These are phyloP conservation scores for Neurospora sp. DNA, from an alignment of 495 filamentous ascomycete species.

Conservation along the genomic window DNA sequence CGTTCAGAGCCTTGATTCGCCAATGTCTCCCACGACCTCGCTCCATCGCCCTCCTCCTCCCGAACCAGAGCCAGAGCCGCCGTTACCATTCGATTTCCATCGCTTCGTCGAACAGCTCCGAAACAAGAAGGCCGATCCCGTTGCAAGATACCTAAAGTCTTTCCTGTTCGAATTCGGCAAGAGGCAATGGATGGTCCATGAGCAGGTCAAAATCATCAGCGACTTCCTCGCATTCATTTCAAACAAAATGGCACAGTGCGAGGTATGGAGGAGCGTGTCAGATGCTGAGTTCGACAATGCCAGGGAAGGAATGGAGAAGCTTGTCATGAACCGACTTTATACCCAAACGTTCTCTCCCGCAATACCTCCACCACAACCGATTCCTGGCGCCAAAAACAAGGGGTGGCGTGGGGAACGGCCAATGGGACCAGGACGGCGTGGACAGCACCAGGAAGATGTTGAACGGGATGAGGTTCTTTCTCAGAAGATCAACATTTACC, in stretches of 20 bases:
- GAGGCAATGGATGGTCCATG: conserved; percentile 98
- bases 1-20: conserved; percentile 25
- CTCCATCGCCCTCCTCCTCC: conserved; percentile 66
- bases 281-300: conserved; percentile 98
- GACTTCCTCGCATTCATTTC: conserved; percentile 97
- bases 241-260: conserved; percentile 97
- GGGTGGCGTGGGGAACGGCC: conserved; percentile 56
- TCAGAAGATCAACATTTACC: conserved; percentile 93
- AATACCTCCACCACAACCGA: conserved; percentile 71
- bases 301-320: conserved; percentile 97
- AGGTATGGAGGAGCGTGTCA: conserved; percentile 91
- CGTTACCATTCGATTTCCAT: conserved; percentile 95
- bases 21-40: conserved; percentile 41
- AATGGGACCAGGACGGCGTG: conserved; percentile 71
- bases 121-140: conserved; percentile 90
- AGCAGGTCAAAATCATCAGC: conserved; percentile 96
- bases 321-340: conserved; percentile 98
- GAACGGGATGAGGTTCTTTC: conserved; percentile 90
- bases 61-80: conserved; percentile 78
- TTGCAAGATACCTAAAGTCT: conserved; percentile 88
- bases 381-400: conserved; percentile 58
- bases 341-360: conserved; percentile 92
- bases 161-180: conserved; percentile 94
- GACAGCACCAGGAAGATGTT: conserved; percentile 97
- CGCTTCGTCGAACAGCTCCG: conserved; percentile 91